Base-by-base conservation (phyloP, 441 rosid species). In the Adansonia grandidieri region DNA sequence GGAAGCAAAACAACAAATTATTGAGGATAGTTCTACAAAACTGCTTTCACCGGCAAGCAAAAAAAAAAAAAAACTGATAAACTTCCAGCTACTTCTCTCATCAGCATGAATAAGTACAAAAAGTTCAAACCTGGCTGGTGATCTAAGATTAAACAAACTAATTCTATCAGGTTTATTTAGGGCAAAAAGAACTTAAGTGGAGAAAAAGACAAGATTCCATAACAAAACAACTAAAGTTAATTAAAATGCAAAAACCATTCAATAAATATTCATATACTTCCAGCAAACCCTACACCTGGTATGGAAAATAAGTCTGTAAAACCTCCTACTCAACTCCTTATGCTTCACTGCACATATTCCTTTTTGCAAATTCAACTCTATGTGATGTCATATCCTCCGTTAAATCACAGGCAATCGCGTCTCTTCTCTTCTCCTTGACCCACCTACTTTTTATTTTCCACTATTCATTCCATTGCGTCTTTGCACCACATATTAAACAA, bases 351-450 rank as follows among this genome's bases (percentile, higher is more conserved):
- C 37, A 32, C 37, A 32, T 32, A 32, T 32, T 32, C 37, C 37
- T 32, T 32, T 32, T 71, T 24, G n/a, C 32, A 48, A 42, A 70
- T 77, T 66, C 53, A 47, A 24, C 67, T 67, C 24, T 32, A 1
- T 28, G 8, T 2, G 56, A 71, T 58, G 82, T 69, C 73, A 74
- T 32, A 61, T 79, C 19, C 56, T 77, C 58, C 58, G n/a, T 54
- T 15, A 54, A 54, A 32, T 32, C 50, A 48, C 77, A 51, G 14
- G 57, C 71, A 78, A 85, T 73, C 64, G 60, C 28, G 60, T 75
- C 37, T 76, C 75, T 76, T 72, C 75, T 81, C 81, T 45, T 13
- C 28, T 48, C 45, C 80, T 80, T 76, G 80, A 78, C 83, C 78
- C 79, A 79, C 76, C 68, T 42, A 58, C 84, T 62, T 80, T 61